Base-by-base conservation (phyloP, 208 protist species). In the Trypanosoma boissoni region DNA sequence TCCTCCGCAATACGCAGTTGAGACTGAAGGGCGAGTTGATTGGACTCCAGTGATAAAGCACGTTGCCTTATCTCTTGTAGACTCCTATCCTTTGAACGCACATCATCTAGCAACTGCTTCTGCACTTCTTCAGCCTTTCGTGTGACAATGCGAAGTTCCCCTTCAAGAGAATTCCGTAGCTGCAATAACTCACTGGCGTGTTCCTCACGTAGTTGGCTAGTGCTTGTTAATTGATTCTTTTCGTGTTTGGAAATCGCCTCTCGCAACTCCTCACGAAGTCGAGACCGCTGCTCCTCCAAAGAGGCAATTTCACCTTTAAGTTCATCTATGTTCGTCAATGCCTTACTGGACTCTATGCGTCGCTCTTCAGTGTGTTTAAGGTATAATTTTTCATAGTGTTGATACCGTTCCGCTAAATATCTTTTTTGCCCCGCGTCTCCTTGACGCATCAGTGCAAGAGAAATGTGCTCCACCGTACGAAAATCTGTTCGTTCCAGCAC, bases 391-490 rank as follows among this genome's bases (percentile, higher is more conserved):
- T 88, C 72, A 68, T 80, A 95, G 58, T 80, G 71, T n/a, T 79
- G 77, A 53, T 88, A 95, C 1, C 76, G 80, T 56, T 92, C 82
- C 0, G 88, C 88, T 4, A 95, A 74, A 68, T 95, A 90, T 21
- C 65, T 48, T 55, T 95, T 95, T 62, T 92, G 78, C 12, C 85
- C 85, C 0, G 72, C 77, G 36, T 95, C 88, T 10, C 85, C 88
- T 65, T 95, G 82, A 1, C 85, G 77, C 18, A 85, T 18, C n/a
- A 95, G 56, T 28, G 68, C 10, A 8, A 95, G 68, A 18, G 84
- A 88, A 34, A 95, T 73, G 69, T 92, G 84, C 67, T 95, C 85
- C n/a, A 92, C 76, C 0, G 78, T 89, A 24, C 80, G 80, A 58
- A 91, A 92, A 12, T 74, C 66, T 2, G 82, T 95, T 49, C 59